Base-by-base conservation (phyloP, 176 grass and related monocot genomes). In the barley (Hordeum vulgare) region DNA sequence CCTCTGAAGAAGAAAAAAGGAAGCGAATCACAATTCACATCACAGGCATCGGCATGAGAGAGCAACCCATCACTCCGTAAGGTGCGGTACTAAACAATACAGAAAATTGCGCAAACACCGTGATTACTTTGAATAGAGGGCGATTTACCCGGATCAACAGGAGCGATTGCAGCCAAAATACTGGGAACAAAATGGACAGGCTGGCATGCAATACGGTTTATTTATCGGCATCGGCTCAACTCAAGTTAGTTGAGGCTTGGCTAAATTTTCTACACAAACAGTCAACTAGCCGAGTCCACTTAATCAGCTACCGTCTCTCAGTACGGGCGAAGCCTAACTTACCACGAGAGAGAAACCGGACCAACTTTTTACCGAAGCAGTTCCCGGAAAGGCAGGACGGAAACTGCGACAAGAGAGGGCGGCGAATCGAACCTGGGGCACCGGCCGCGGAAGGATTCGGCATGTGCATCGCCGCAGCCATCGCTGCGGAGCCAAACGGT, bases 271-370 rank as follows among this genome's bases (percentile, higher is more conserved):
- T 13, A 49, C 67, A 80, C 27, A 51, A 13, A 7, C 5, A 76
- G 75, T 87, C 89, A 87, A 87, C 80, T 56, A 68, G 1, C 7
- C 6, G 36, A 87, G 84, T 86, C 74, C 75, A 90, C 80, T 63
- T 17, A 60, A 67, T 37, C 11, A 74, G 53, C 68, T 75, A 14
- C 47, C 18, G 14, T 5, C 58, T 35, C 42, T 35, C 33, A 34
- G 25, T 44, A 41, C 21, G 9, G 8, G 8, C 41, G 31, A n/a
- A 11, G 13, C 58, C 34, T 7, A 78, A 73, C 17, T 79, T 18
- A 59, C 11, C 73, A 84, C 4, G 64, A 7, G 2, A 73, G 64
- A 7, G 2, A 73, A 86, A 71, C 20, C 56, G 6, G 25, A 66
- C 21, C 31, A 40, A 13, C 33, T 84, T 47, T 72, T 26, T 7